Evolutionary conservation across 2,329 filamentous ascomycete genomes (phyloP).

Genomic region (Botrytis deweyae): DNA sequence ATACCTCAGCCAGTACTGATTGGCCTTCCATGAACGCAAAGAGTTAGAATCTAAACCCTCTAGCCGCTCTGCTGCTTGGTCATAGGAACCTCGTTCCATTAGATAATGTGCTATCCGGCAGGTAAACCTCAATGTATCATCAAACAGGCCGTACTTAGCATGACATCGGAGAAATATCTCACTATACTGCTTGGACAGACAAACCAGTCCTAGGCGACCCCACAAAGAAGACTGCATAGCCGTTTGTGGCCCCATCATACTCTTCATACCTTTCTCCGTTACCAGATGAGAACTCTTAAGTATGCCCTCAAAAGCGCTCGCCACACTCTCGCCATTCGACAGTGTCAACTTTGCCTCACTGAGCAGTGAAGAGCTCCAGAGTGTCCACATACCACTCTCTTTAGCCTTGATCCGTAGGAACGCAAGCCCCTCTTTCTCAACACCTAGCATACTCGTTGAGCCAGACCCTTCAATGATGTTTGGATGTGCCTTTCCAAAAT

Average conservation of each 20-base stretch:
- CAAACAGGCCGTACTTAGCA: constrained; percentile 60
- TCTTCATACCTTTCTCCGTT: constrained; percentile 71
- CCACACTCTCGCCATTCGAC: constrained; percentile 64
- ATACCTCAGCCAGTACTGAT: constrained; percentile 70
- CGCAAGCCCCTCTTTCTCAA: constrained; percentile 75
- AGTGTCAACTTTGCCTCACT: constrained; percentile 82
- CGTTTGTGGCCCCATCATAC: constrained; percentile 71
- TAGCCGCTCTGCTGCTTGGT: constrained; percentile 62
- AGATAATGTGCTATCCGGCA: constrained; percentile 69
- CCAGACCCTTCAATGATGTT: constrained; percentile 68
- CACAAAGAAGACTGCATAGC: constrained; percentile 72
- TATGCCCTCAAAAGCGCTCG: constrained; percentile 70
- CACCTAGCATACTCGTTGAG: constrained; percentile 71
- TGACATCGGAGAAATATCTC: constrained; percentile 78
- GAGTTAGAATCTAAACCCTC: constrained; percentile 59
- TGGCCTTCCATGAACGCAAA: constrained; percentile 72
- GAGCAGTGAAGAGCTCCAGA: constrained; percentile 79
- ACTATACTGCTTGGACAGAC: constrained; percentile 58
- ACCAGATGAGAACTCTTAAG: constrained; percentile 81
- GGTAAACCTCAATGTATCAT: constrained; percentile 74
- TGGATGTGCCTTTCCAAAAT: constrained; percentile 85
- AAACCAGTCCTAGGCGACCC: constrained; percentile 66
- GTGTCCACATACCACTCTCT: constrained; percentile 80
- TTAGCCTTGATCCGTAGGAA: constrained; percentile 85
- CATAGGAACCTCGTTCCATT: constrained; percentile 67